phyloP scores from a whole-genome alignment of 2,329 filamentous ascomycete species.

The Ceratocystis ficicola region DNA sequence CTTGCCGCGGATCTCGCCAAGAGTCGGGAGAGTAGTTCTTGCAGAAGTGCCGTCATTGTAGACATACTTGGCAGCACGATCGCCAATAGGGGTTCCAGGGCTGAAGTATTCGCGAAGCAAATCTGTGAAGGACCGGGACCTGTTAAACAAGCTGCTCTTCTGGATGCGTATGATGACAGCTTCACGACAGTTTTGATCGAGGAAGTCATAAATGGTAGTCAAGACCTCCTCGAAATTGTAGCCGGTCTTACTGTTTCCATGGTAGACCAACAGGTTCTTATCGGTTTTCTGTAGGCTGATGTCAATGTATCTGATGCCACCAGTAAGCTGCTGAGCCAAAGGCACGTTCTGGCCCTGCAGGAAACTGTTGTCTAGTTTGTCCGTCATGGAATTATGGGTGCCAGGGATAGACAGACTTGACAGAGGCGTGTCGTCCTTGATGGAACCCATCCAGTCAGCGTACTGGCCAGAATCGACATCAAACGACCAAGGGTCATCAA shows the following conservation, averaged over 20 bases:
- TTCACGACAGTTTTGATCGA: not conserved
- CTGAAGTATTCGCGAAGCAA: not conserved
- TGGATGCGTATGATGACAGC: not conserved
- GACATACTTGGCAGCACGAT: not conserved
- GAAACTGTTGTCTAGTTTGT: not conserved
- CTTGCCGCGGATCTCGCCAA: too few species aligned
- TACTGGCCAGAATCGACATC: too few species aligned
- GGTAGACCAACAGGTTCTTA: not conserved
- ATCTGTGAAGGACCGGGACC: not conserved
- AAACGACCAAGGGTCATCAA: too few species aligned
- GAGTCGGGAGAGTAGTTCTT: too few species aligned
- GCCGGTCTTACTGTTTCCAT: not conserved
- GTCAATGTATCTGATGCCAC: not conserved
- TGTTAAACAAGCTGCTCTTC: not conserved
- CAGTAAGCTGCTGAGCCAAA: not conserved
- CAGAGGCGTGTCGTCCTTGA: not conserved
- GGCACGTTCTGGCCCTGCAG: not conserved
- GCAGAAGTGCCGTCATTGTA: too few species aligned
- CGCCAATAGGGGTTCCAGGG: not conserved
- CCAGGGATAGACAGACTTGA: not conserved
- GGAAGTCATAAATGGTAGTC: not conserved
- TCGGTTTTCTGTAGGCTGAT: not conserved
- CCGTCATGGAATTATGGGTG: not conserved
- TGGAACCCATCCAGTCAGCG: not conserved
- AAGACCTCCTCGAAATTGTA: not conserved